Conservation (phyloP, 805 yeast species). For the Jamesozyma lodderae region DNA sequence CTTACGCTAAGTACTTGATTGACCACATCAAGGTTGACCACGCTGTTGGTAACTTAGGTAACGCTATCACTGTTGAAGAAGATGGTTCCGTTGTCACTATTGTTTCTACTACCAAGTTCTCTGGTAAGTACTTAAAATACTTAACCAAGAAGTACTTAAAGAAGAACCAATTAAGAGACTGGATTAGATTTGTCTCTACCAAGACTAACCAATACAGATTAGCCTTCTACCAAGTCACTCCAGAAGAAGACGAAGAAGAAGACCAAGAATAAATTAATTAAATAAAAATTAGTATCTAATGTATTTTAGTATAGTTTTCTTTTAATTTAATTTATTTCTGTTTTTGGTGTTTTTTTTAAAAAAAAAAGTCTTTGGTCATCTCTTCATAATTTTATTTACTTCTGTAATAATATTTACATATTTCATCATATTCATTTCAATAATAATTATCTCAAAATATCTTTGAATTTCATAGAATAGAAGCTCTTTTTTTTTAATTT, state of each 20-base stretch:
- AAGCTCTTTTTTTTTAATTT: too few relatives aligned
- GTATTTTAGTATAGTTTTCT: too few relatives aligned
- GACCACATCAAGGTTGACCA: slow-evolving; percentile 99
- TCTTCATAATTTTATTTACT: too few relatives aligned
- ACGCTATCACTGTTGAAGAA: slow-evolving; percentile 81
- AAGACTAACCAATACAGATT: slow-evolving; percentile 93
- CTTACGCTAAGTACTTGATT: slow-evolving; percentile 94
- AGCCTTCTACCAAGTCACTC: slow-evolving; percentile 98
- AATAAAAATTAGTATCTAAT: too few relatives aligned
- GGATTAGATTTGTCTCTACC: slow-evolving; percentile 97
- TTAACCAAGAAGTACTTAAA: slow-evolving; percentile 98
- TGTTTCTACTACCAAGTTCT: slow-evolving; percentile 86
- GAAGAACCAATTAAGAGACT: slow-evolving; percentile 99
- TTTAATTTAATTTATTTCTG: too few relatives aligned
- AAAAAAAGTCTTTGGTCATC: too few relatives aligned
- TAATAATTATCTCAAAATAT: too few relatives aligned
- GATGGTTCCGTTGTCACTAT: slow-evolving; percentile 85
- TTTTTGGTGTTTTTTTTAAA: too few relatives aligned
- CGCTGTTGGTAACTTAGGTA: slow-evolving; percentile 94
- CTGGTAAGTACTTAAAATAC: slow-evolving; percentile 99
- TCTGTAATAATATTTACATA: too few relatives aligned
- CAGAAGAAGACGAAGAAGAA: slow-evolving; percentile 79
- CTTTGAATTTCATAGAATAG: too few relatives aligned
- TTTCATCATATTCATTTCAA: too few relatives aligned
- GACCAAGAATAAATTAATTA: slow-evolving; percentile 47